Base-by-base conservation (phyloP, 2,329 filamentous ascomycete genomes). In the Colletotrichum spinosum region DNA sequence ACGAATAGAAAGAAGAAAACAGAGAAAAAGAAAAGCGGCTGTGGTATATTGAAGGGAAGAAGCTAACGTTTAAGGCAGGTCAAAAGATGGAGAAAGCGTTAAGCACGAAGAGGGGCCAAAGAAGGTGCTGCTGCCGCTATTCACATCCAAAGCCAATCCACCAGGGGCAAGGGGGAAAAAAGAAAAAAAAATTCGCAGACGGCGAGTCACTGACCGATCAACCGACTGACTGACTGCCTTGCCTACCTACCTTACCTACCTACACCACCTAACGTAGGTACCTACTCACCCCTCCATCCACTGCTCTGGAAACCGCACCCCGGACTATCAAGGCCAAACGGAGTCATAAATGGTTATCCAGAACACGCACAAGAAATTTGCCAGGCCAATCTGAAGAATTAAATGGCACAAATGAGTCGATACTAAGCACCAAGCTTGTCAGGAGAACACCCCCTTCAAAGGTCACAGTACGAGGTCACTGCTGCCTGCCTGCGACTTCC, bases 121-220 rank as follows among this genome's bases (percentile, higher is more conserved):
- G 42, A 41, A 25, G 25, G 25, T 25, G 25, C 25, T 25, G 25
- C 25, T 66, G 63, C 42, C 63, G 63, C 63, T 66, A 66, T 66
- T 66, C 63, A 63, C 58, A 56, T 10, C 15, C 46, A 41, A 37
- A 4, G 17, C 46, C 15, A 17, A 46, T 25, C 25, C 25, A 25
- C 25, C 25, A 25, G 25, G 25, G 15, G 10, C 25, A 17, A 13
- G 53, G 7, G 10, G 25, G 37, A 41, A 8, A 44, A 6, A 37
- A 34, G 1, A 45, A 39, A 38, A 51, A 51, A 38, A 42, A 56
- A 56, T 33, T 37, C 6, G 46, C 17, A 35, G 8, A 13, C 51
- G 15, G 15, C 17, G 55, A 58, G 55, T 58, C 58, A 53, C 37
- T 59, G 55, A 8, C 46, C 62, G 41, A 58, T 38, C 46, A 25